These are phyloP conservation scores for Exophiala phaeomuriformis DNA, from an alignment of 2,329 filamentous ascomycete species.

Conservation along the genomic window DNA sequence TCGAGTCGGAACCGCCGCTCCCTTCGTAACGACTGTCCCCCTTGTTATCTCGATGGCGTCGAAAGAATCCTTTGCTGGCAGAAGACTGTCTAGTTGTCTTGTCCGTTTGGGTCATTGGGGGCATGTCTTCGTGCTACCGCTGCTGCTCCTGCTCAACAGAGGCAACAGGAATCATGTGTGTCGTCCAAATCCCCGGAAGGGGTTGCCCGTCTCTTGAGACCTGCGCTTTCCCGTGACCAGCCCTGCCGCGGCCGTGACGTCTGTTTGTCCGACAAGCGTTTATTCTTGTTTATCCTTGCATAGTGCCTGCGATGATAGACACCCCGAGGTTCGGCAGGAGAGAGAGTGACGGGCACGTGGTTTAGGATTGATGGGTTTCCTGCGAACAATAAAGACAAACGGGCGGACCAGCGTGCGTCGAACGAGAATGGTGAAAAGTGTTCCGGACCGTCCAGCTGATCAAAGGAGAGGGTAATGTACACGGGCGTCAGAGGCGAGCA, in stretches of 20 bases:
- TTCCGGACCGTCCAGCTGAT: background rate
- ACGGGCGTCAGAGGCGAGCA: conserved; percentile 4
- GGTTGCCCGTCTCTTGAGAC: conserved; percentile 14
- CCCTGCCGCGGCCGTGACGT: conserved; percentile 7
- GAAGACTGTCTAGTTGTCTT: conserved; percentile 79
- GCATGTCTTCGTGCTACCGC: conserved; percentile 33
- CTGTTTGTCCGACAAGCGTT: conserved; percentile 4
- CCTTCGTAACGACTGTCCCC: conserved; percentile 57
- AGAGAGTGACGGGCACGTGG: conserved; percentile 1
- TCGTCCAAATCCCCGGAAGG: conserved; percentile 11
- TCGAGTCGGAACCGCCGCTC: conserved; percentile 28
- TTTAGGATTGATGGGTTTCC: background rate
- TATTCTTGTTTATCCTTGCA: conserved; percentile 16
- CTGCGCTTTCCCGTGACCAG: conserved; percentile 11
- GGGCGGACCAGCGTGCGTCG: background rate
- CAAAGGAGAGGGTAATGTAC: conserved; percentile 1
- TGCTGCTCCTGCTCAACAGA: conserved; percentile 10
- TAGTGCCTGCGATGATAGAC: conserved; percentile 12
- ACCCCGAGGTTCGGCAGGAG: conserved; percentile 11
- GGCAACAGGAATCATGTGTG: conserved; percentile 20
- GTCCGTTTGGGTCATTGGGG: conserved; percentile 55
- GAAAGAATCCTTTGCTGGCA: conserved; percentile 77
- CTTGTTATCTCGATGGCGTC: conserved; percentile 72
- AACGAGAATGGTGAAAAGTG: background rate
- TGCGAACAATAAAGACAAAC: conserved; percentile 2